These are phyloP conservation scores for Tolypocladium inflatum DNA, from an alignment of 2,329 filamentous ascomycete genomes.

Conservation along the genomic window DNA sequence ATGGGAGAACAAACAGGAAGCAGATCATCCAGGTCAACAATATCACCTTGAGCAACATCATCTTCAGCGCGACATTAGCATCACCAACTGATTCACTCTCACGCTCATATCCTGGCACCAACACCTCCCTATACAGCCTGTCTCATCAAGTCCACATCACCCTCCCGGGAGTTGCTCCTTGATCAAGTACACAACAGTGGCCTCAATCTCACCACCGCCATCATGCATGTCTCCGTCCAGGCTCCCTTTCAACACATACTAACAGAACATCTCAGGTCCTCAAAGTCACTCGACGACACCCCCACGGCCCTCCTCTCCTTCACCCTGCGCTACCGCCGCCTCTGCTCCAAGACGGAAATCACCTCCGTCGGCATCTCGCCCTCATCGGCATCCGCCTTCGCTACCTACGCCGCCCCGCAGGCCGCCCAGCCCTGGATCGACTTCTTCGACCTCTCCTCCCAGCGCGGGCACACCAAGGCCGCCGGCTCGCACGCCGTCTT, in stretches of 20 bases:
- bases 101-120: neutral
- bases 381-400: constrained; percentile 15
- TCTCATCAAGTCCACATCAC: too few species aligned
- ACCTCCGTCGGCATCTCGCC: constrained; percentile 19
- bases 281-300: neutral
- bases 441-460: constrained; percentile 18
- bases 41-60: too few species aligned
- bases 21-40: neutral
- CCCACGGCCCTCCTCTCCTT: constrained; percentile 10
- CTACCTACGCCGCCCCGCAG: constrained; percentile 18
- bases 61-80: neutral
- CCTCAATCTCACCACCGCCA: neutral
- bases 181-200: neutral
- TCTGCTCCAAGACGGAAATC: constrained; percentile 20
- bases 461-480: constrained; percentile 18
- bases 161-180: neutral
- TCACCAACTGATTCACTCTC: neutral
- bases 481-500: constrained; percentile 22
- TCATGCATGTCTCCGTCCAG: neutral
- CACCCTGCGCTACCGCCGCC: constrained; percentile 15
- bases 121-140: too few species aligned
- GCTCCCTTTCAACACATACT: neutral
- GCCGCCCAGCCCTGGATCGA: constrained; percentile 25
- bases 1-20: neutral
- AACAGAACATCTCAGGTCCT: neutral